Conservation (phyloP, 2,329 filamentous ascomycete genomes). For the Didymella segeticola region DNA sequence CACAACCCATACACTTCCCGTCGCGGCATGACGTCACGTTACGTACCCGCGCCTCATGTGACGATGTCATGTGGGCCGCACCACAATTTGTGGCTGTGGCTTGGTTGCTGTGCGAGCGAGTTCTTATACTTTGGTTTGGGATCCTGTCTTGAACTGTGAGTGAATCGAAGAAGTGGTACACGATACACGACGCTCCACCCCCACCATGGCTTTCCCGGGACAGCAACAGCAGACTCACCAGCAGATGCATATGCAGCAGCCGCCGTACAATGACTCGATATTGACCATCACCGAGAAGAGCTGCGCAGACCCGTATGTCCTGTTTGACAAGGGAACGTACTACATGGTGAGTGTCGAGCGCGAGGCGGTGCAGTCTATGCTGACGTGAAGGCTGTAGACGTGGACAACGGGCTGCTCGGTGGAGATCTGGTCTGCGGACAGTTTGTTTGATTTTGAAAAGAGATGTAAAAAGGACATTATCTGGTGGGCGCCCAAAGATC, state of each 20-base stretch:
- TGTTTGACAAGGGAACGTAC: constrained; percentile 52
- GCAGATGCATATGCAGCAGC: constrained; percentile 29
- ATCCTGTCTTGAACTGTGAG: too few relatives aligned
- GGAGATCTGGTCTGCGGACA: constrained; percentile 53
- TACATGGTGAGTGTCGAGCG: constrained; percentile 45
- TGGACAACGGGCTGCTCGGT: constrained; percentile 55
- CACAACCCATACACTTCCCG: background rate
- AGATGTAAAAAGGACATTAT: constrained; percentile 48
- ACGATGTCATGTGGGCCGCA: constrained; percentile 13
- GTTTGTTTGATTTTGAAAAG: constrained; percentile 50
- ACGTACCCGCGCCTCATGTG: constrained; percentile 17
- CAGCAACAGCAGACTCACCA: constrained; percentile 12
- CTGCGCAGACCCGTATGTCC: constrained; percentile 56
- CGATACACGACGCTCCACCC: too few relatives aligned
- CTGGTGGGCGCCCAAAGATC: constrained; percentile 53
- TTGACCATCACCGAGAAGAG: constrained; percentile 51
- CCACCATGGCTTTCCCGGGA: constrained; percentile 23
- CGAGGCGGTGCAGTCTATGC: background rate
- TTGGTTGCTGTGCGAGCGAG: background rate
- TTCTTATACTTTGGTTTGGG: background rate
- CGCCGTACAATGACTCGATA: constrained; percentile 49
- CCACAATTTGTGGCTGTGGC: constrained; percentile 4
- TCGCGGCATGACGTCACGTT: constrained; percentile 16
- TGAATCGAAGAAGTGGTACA: too few relatives aligned
- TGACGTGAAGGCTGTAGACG: constrained; percentile 31